A percentile compares a stretch with the other conserved stretches of the same genome.
Conservation (phyloP, 2,329 filamentous ascomycete species). For the Aspergillus intermedius region DNA sequence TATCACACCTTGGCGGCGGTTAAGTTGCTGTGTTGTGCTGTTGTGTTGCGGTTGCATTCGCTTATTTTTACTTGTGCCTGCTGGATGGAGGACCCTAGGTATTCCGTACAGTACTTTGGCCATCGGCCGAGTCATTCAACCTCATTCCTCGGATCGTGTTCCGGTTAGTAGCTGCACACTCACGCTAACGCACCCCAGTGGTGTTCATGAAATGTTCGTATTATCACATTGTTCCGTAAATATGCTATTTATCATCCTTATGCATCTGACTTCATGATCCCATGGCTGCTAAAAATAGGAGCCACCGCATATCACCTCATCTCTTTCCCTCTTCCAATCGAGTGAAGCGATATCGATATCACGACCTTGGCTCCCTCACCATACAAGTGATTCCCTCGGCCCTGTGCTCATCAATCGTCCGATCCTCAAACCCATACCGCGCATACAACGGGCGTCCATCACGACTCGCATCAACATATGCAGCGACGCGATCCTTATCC, state of each 20-base stretch:
- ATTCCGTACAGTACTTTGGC: not conserved
- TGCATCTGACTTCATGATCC: no score
- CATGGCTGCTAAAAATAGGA: no score
- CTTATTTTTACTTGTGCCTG: not conserved
- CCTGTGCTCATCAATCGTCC: not conserved
- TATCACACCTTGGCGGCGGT: not conserved
- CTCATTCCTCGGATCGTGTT: no score
- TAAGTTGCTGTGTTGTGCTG: not conserved
- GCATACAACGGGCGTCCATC: conserved; percentile 8
- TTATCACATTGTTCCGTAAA: not conserved
- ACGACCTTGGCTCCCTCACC: conserved; percentile 1
- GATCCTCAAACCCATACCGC: conserved; percentile 9
- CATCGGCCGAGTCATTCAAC: not conserved
- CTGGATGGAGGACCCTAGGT: not conserved
- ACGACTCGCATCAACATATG: conserved; percentile 10
- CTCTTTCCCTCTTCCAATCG: not conserved
- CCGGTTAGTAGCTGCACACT: not conserved
- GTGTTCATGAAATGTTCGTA: not conserved
- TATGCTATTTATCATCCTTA: not conserved
- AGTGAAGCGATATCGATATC: not conserved
- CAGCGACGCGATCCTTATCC: conserved; percentile 4
- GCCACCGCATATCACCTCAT: not conserved
- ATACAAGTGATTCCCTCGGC: not conserved
- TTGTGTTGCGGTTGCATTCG: not conserved
- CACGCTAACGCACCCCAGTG: not conserved